A percentile compares a stretch with the other conserved stretches of the same genome.
phyloP scores from a whole-genome alignment of 495 filamentous ascomycete genomes.

The Aspergillus coremiiformis region DNA sequence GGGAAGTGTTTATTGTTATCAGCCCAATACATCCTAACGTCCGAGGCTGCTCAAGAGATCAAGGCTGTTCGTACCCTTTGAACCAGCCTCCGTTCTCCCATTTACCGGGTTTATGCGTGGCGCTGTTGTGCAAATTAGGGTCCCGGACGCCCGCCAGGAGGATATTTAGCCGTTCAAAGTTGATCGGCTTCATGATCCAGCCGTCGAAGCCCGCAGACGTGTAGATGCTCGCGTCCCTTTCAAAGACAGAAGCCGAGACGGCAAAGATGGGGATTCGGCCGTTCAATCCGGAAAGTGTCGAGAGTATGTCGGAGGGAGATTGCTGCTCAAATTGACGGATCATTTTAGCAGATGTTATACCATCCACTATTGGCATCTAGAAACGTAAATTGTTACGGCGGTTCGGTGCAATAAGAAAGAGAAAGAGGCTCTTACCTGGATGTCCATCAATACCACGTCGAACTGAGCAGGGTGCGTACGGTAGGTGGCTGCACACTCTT shows the following conservation, averaged over 20 bases:
- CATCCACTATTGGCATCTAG: conserved; percentile 95
- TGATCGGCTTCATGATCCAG: conserved; percentile 75
- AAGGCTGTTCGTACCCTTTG: neutral
- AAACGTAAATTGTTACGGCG: no score
- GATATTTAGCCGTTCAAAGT: conserved; percentile 55
- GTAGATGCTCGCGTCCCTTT: conserved; percentile 61
- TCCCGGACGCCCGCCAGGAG: conserved; percentile 55
- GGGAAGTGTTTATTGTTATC: neutral
- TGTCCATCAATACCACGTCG: conserved; percentile 94
- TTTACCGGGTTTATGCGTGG: conserved; percentile 51
- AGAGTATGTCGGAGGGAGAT: conserved; percentile 42
- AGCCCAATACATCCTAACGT: neutral
- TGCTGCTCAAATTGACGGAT: conserved; percentile 64
- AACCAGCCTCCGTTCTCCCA: conserved; percentile 74
- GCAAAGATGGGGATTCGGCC: conserved; percentile 72
- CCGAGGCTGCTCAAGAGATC: neutral
- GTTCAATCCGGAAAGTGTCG: conserved; percentile 23
- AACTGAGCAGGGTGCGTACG: conserved; percentile 50
- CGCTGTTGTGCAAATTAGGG: conserved; percentile 35
- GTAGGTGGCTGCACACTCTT: conserved; percentile 73
- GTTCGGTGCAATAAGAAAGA: no score
- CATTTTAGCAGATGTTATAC: conserved; percentile 71
- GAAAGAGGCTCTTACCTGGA: conserved; percentile 56
- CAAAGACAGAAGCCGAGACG: conserved; percentile 79
- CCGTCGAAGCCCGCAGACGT: conserved; percentile 82